phyloP scores from a whole-genome alignment of 345 rosid species.

The Euclidium syriacum region DNA sequence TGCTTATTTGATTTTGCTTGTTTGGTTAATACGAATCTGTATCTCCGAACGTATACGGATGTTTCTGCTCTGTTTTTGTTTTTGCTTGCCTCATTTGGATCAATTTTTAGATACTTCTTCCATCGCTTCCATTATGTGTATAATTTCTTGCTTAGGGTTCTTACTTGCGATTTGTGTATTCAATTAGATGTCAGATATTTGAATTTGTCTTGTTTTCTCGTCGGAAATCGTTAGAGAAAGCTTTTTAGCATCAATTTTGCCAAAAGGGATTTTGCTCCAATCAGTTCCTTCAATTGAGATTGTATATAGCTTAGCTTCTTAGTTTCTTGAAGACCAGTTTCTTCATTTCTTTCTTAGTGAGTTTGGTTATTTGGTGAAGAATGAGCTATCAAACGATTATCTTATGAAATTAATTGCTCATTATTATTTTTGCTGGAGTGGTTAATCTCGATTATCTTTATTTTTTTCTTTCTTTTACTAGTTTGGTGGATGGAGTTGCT shows the following conservation, averaged over 20 bases:
- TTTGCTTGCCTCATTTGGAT: conserved; percentile 11
- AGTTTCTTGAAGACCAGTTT: not conserved
- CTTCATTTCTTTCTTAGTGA: not conserved
- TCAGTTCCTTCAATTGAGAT: not conserved
- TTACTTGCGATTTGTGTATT: not conserved
- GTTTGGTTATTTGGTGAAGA: not conserved
- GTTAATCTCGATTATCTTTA: not conserved
- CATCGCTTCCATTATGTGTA: not conserved
- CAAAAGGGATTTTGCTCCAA: not conserved
- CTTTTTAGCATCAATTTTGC: not conserved
- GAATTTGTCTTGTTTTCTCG: not conserved
- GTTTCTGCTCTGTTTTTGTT: not conserved
- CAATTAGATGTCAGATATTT: not conserved
- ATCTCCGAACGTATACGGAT: conserved; percentile 2
- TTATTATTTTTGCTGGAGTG: not conserved
- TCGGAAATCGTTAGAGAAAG: conserved; percentile 2
- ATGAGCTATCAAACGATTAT: not conserved
- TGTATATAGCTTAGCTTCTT: not conserved
- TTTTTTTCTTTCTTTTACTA: conserved; percentile 6
- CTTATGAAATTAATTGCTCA: not conserved
- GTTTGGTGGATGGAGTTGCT: conserved; percentile 27
- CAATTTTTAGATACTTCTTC: not conserved
- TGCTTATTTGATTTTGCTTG: not conserved
- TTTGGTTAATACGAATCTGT: not conserved
- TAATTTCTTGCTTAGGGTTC: not conserved